phyloP scores from a whole-genome alignment of 352 stramenopile species.

The Pythium utonaiense region DNA sequence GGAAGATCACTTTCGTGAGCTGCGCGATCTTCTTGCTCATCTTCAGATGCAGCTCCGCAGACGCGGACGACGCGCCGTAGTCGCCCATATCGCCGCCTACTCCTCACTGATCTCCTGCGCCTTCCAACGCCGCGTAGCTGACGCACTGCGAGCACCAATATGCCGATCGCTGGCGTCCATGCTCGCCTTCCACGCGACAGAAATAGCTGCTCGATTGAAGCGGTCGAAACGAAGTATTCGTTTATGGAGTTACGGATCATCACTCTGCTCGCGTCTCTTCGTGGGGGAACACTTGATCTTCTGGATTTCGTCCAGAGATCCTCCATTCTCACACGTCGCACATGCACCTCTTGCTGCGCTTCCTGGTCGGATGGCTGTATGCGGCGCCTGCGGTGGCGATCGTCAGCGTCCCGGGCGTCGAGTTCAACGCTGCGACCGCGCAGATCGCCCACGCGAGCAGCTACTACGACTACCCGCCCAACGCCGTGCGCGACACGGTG shows the following conservation, averaged over 20 bases:
- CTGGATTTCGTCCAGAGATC: neutral
- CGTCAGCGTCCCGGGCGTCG: conserved; percentile 62
- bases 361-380: neutral
- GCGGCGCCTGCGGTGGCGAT: conserved; percentile 4
- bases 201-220: neutral
- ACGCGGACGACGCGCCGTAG: conserved; percentile 17
- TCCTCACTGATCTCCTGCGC: neutral
- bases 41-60: conserved; percentile 84
- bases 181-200: neutral
- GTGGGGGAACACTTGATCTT: neutral
- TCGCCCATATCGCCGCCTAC: conserved; percentile 19
- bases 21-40: conserved; percentile 95
- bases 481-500: conserved; percentile 50
- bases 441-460: conserved; percentile 56
- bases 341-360: conserved; percentile 10
- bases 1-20: conserved; percentile 93
- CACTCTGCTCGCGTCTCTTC: neutral
- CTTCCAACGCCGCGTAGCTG: neutral
- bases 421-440: conserved; percentile 61
- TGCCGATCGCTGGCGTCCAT: neutral
- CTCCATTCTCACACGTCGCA: neutral
- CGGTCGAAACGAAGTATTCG: neutral
- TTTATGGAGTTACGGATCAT: too few relatives aligned
- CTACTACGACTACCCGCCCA: conserved; percentile 72
- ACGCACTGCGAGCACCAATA: neutral